Evolutionary conservation across 192 early-diverging fungal species (phyloP).

Genomic region (Coemansia sp.): DNA sequence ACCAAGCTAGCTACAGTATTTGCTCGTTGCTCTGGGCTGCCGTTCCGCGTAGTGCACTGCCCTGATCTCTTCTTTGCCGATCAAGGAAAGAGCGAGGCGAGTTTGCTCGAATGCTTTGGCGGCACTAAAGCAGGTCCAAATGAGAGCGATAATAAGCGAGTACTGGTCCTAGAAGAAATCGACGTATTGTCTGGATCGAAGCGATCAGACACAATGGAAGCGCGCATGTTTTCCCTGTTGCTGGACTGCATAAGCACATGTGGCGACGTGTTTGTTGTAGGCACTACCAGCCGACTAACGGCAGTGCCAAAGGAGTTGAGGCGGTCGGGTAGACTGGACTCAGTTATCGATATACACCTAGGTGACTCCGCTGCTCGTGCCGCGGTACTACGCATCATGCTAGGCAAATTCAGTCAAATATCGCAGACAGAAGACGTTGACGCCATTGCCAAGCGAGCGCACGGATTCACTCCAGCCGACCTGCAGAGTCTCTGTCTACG

Average conservation of each 20-base stretch:
- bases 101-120: constrained; percentile 34
- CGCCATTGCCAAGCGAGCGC: constrained; percentile 33
- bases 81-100: constrained; percentile 48
- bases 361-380: constrained; percentile 28
- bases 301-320: constrained; percentile 39
- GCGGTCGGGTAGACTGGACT: constrained; percentile 39
- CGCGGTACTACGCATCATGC: constrained; percentile 46
- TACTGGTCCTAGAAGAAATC: constrained; percentile 50
- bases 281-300: constrained; percentile 31
- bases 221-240: constrained; percentile 48
- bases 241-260: constrained; percentile 35
- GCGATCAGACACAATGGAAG: constrained; percentile 36
- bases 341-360: constrained; percentile 38
- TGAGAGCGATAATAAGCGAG: constrained; percentile 7
- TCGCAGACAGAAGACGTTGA: constrained; percentile 17
- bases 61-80: constrained; percentile 51
- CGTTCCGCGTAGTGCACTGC: constrained; percentile 37
- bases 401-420: constrained; percentile 32
- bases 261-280: constrained; percentile 44
- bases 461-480: constrained; percentile 83
- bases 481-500: constrained; percentile 70
- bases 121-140: not conserved
- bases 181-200: constrained; percentile 47
- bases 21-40: constrained; percentile 24
- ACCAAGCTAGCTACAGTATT: constrained; percentile 42